phyloP scores from a whole-genome alignment of 2,329 filamentous ascomycete species.

The Fusarium anthophilum region DNA sequence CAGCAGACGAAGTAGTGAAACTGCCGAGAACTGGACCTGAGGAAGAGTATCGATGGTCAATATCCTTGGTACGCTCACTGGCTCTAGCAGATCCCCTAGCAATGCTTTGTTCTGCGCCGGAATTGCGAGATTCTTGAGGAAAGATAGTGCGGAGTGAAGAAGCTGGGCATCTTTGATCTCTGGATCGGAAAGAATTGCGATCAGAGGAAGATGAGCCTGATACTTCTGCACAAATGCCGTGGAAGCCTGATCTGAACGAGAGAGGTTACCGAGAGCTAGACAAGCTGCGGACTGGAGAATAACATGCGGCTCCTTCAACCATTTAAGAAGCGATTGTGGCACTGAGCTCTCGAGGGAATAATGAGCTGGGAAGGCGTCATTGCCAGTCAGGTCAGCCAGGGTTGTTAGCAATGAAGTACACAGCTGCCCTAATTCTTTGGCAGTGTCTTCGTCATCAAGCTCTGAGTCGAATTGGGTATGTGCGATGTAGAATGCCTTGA shows the following conservation, averaged over 20 bases:
- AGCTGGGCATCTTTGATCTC: constrained; percentile 59
- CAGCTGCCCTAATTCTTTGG: constrained; percentile 57
- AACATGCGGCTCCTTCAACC: constrained; percentile 54
- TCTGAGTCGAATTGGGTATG: constrained; percentile 55
- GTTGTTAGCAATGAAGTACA: constrained; percentile 60
- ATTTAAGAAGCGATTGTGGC: constrained; percentile 55
- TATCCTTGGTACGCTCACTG: constrained; percentile 60
- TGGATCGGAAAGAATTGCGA: constrained; percentile 55
- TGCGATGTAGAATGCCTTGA: constrained; percentile 59
- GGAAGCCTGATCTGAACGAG: constrained; percentile 65
- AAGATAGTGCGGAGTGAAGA: constrained; percentile 66
- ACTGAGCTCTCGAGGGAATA: constrained; percentile 56
- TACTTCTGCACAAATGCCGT: constrained; percentile 57
- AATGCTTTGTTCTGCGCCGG: constrained; percentile 62
- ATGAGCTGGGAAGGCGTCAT: constrained; percentile 55
- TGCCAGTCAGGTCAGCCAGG: constrained; percentile 63
- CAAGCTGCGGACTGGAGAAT: constrained; percentile 67
- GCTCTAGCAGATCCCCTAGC: constrained; percentile 59
- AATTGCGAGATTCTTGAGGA: constrained; percentile 73
- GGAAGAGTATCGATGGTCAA: constrained; percentile 61
- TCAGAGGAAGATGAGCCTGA: constrained; percentile 55
- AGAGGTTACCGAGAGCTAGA: constrained; percentile 69
- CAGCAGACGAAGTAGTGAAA: constrained; percentile 67
- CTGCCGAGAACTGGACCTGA: constrained; percentile 68
- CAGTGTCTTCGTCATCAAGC: constrained; percentile 57